phyloP scores from a whole-genome alignment of 2,329 filamentous ascomycete species.

The Rhytidhysteron rufulum region DNA sequence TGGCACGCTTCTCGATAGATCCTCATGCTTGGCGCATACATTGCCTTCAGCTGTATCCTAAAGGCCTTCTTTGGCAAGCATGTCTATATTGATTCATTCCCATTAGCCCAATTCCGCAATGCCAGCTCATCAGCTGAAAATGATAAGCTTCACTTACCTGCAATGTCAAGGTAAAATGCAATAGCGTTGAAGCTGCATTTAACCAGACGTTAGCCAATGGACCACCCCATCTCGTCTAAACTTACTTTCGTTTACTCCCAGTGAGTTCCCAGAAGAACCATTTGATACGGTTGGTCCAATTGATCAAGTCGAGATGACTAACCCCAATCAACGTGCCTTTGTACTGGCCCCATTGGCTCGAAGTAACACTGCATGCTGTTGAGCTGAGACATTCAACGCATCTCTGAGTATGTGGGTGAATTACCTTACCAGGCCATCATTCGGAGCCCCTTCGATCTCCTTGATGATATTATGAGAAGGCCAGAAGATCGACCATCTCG shows the following conservation, averaged over 20 bases:
- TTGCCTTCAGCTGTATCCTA: too few species aligned
- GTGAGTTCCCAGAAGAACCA: constrained; percentile 56
- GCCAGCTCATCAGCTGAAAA: neutral
- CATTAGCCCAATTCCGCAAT: constrained; percentile 1
- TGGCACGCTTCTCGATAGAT: too few species aligned
- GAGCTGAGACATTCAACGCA: neutral
- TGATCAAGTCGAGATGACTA: constrained; percentile 62
- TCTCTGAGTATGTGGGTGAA: neutral
- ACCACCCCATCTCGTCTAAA: constrained; percentile 4
- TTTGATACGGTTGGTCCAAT: constrained; percentile 61
- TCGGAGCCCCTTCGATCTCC: constrained; percentile 53
- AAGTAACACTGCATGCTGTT: constrained; percentile 43
- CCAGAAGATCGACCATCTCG: constrained; percentile 55
- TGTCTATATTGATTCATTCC: constrained; percentile 18
- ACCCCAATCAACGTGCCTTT: constrained; percentile 62
- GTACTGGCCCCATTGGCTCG: constrained; percentile 59
- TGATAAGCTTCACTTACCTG: constrained; percentile 42
- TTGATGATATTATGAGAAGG: constrained; percentile 54
- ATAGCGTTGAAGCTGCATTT: constrained; percentile 60
- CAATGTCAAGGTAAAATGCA: constrained; percentile 62
- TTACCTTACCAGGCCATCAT: constrained; percentile 60
- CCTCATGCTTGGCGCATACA: too few species aligned
- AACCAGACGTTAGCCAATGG: constrained; percentile 14
- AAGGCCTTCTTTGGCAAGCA: constrained; percentile 35
- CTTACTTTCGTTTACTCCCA: constrained; percentile 52